A percentile compares a stretch with the other conserved stretches of the same genome.
phyloP scores from a whole-genome alignment of 495 filamentous ascomycete genomes.

The Daldinia grandis region DNA sequence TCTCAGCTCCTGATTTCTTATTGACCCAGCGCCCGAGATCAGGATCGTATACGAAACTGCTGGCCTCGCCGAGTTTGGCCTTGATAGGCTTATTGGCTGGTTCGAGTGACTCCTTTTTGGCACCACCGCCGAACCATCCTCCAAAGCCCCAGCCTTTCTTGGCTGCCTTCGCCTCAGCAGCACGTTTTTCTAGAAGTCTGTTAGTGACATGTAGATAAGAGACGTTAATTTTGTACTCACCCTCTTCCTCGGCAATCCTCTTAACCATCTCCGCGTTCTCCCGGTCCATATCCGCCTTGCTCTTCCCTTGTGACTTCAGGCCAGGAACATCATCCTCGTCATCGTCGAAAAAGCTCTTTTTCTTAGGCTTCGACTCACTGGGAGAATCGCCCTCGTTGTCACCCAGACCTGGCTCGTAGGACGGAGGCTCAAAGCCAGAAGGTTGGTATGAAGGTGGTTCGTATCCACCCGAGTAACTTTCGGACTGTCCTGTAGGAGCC shows the following conservation, averaged over 20 bases:
- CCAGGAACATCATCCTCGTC: conserved; percentile 67
- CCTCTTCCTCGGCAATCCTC: conserved; percentile 87
- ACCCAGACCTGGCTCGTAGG: conserved; percentile 61
- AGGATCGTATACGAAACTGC: conserved; percentile 90
- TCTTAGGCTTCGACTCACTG: conserved; percentile 67
- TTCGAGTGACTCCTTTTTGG: conserved; percentile 69
- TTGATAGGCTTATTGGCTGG: conserved; percentile 75
- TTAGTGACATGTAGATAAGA: conserved; percentile 41
- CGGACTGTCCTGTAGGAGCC: conserved; percentile 46
- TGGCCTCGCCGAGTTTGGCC: conserved; percentile 95
- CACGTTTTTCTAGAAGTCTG: conserved; percentile 39
- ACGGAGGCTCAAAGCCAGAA: conserved; percentile 63
- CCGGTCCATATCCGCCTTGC: conserved; percentile 65
- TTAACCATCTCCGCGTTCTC: conserved; percentile 81
- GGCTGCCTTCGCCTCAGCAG: conserved; percentile 47
- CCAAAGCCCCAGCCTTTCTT: conserved; percentile 87
- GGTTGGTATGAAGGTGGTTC: conserved; percentile 62
- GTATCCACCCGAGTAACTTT: conserved; percentile 48
- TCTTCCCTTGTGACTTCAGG: conserved; percentile 53
- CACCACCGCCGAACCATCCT: conserved; percentile 77
- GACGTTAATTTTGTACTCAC: conserved; percentile 49
- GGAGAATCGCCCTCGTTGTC: conserved; percentile 50
- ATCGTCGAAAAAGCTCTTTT: conserved; percentile 80
- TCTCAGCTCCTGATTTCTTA: conserved; percentile 79
- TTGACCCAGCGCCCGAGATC: conserved; percentile 98